Evolutionary conservation across 1,139 yeast species (phyloP), one percentile per base, ranked within the genome.

Genomic region (Zygosaccharomyces pseudobailii): DNA sequence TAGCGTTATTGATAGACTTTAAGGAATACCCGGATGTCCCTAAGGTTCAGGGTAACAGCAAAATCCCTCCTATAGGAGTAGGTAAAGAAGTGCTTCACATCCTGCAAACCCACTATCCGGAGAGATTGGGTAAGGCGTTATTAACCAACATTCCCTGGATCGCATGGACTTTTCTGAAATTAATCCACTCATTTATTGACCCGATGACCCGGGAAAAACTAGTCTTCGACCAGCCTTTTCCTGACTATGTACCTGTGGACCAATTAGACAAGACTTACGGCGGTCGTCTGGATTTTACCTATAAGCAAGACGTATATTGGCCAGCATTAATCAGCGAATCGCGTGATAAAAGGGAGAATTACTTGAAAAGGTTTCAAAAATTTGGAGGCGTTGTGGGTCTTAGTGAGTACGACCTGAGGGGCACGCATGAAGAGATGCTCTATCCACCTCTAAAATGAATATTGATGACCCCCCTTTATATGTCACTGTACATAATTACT

Each of bases 101-200:
- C 55, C 71, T 85, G 55, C 94, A 92, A 70, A 89, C 95, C 19
- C 97, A 92, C 66, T 92, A 92, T 65, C 97, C 97, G 1, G 98
- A 92, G 67, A 77, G 97, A 59, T 74, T 92, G 55, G 98, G 98
- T 23, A 82, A 82, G 62, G 97, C 97, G 0, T 72, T 90, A 44
- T 75, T 92, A 54, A 87, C 95, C 37, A 90, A 92, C 65, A 87
- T 92, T 54, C 97, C 97, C 9, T 86, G 95, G 83, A 70, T 89
- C 44, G 97, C 90, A 2, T 84, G 94, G 79, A 82, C 95, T 3
- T 92, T 92, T 63, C 73, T 92, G 63, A 89, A 87, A 68, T 71
- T 90, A 53, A 90, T 90, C 48, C 87, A 87, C 54, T 97, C 97
- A 1, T 92, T 92, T 62, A 90, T 92, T 52, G 98, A 92, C 63